These are phyloP conservation scores for Beauveria varroae DNA, from an alignment of 2,329 filamentous ascomycete species.

Conservation along the genomic window DNA sequence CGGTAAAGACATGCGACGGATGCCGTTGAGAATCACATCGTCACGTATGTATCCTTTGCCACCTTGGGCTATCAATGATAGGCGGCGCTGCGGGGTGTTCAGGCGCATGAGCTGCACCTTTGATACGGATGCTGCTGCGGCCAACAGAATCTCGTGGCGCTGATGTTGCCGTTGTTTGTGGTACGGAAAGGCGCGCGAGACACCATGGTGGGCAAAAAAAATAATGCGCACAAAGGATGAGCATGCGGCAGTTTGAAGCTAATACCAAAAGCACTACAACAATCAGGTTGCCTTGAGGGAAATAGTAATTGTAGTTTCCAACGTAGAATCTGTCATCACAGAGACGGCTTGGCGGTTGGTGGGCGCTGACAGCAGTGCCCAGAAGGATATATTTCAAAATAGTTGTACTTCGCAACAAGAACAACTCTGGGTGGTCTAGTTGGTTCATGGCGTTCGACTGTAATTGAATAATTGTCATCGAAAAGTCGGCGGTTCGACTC, in stretches of 20 bases:
- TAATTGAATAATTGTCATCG: slow-evolving; percentile 18
- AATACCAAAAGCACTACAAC: background rate
- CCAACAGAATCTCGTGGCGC: background rate
- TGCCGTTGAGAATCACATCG: background rate
- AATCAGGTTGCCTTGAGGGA: background rate
- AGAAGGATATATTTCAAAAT: too few relatives aligned
- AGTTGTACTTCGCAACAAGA: background rate
- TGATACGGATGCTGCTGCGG: background rate
- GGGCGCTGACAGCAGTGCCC: too few relatives aligned
- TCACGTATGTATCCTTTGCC: background rate
- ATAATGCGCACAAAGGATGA: background rate
- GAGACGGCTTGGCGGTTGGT: background rate
- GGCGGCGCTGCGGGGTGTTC: background rate
- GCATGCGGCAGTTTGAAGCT: background rate
- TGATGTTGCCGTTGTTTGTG: background rate
- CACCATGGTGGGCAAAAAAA: background rate
- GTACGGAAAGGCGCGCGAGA: background rate
- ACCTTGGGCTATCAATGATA: background rate
- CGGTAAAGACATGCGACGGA: background rate
- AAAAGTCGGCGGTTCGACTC: slow-evolving; percentile 11
- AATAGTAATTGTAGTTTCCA: background rate
- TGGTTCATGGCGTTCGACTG: slow-evolving; percentile 23
- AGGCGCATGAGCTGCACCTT: background rate
- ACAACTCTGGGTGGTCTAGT: slow-evolving; percentile 21
- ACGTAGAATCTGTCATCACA: background rate